A percentile compares a stretch with the other conserved stretches of the same genome.
phyloP scores from a whole-genome alignment of 768 basidiomycete genomes.

The Tricholoma matsutake region DNA sequence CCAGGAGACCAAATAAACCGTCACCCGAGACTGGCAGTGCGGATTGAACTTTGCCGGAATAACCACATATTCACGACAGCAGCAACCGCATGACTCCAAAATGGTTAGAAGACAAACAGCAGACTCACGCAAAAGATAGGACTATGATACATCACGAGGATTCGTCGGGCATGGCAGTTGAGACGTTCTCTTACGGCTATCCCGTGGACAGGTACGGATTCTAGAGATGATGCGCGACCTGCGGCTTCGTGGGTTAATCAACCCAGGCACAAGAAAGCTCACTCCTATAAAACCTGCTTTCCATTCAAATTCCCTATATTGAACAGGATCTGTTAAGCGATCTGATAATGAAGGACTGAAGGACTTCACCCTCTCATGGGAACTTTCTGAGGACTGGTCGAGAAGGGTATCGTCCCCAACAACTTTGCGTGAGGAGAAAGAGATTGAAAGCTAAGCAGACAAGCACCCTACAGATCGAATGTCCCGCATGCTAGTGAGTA shows the following conservation, averaged over 20 bases:
- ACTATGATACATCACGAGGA: background rate
- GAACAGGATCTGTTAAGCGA: conserved; percentile 5
- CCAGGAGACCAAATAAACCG: background rate
- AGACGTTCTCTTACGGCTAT: conserved; percentile 56
- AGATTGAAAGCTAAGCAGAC: background rate
- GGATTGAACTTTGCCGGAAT: conserved; percentile 14
- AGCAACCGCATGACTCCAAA: background rate
- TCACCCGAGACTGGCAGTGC: background rate
- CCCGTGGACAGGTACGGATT: conserved; percentile 58
- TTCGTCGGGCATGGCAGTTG: background rate
- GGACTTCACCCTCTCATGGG: conserved; percentile 24
- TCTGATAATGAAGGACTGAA: conserved; percentile 3
- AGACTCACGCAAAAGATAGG: background rate
- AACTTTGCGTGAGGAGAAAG: conserved; percentile 50
- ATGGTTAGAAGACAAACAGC: background rate
- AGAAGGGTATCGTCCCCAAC: conserved; percentile 59
- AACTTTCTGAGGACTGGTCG: conserved; percentile 29
- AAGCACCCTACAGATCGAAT: conserved; percentile 27
- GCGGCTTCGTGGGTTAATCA: background rate
- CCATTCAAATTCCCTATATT: conserved; percentile 17
- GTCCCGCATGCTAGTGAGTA: conserved; percentile 43
- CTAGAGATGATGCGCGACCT: conserved; percentile 9
- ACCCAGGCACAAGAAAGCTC: conserved; percentile 7
- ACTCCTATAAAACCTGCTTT: conserved; percentile 19
- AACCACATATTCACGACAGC: background rate